Conservation (phyloP, 2,329 filamentous ascomycete genomes). For the Colletotrichum filicis region DNA sequence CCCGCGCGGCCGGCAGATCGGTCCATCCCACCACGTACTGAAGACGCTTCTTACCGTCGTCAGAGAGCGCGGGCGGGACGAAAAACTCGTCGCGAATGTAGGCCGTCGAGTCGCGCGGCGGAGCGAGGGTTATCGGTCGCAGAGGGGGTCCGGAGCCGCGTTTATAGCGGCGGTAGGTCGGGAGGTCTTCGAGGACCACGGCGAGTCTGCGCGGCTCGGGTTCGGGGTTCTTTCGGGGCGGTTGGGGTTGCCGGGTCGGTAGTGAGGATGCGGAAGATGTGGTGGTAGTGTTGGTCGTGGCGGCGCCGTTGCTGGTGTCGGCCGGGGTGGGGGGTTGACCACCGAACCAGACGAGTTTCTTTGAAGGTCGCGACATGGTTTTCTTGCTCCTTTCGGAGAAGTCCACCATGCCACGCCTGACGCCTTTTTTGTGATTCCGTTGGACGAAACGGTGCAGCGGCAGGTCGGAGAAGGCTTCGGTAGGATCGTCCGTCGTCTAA, state of each 20-base stretch:
- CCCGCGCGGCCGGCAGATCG: slow-evolving; percentile 60
- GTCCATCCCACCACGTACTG: slow-evolving; percentile 67
- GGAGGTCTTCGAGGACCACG: slow-evolving; percentile 26
- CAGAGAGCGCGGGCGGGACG: slow-evolving; percentile 48
- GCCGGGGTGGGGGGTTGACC: not conserved
- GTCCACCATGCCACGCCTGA: slow-evolving; percentile 4
- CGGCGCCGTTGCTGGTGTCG: not conserved
- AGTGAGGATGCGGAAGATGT: not conserved
- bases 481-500: not conserved
- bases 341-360: slow-evolving; percentile 19
- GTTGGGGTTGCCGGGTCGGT: not conserved
- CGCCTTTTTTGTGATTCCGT: no score
- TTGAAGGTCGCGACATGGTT: slow-evolving; percentile 23
- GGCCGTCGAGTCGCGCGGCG: slow-evolving; percentile 62
- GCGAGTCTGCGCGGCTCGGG: slow-evolving; percentile 12
- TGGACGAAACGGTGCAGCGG: not conserved
- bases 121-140: slow-evolving; percentile 59
- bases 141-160: slow-evolving; percentile 60
- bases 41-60: slow-evolving; percentile 55
- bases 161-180: slow-evolving; percentile 43
- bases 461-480: not conserved
- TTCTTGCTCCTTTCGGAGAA: not conserved
- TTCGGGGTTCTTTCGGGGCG: not conserved
- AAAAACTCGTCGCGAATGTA: slow-evolving; percentile 67
- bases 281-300: not conserved